Evolutionary conservation across 768 basidiomycete genomes (phyloP).

Genomic region (Austroboletus eburneus): DNA sequence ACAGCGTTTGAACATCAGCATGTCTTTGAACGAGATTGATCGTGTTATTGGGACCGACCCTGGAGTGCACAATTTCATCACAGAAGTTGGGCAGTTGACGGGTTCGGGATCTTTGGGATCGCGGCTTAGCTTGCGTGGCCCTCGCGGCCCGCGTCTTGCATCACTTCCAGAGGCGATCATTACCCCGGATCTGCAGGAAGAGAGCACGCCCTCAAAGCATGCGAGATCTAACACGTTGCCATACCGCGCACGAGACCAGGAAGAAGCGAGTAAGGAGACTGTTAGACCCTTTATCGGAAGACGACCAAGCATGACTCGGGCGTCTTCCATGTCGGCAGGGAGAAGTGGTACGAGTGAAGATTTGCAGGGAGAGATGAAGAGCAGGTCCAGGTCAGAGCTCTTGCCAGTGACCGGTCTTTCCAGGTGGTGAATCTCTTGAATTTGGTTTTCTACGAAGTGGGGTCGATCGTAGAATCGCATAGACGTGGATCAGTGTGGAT

Average conservation of each 20-base stretch:
- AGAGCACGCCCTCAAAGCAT: slow-evolving; percentile 23
- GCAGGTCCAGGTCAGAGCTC: slow-evolving; percentile 20
- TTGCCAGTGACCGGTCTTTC: slow-evolving; percentile 3
- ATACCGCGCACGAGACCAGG: slow-evolving; percentile 41
- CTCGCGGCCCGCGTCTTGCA: slow-evolving; percentile 19
- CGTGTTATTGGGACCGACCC: slow-evolving; percentile 18
- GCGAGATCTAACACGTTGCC: slow-evolving; percentile 34
- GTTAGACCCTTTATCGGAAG: slow-evolving; percentile 25
- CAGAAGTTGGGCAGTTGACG: slow-evolving; percentile 16
- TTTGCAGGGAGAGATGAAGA: slow-evolving; percentile 1
- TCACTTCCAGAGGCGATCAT: slow-evolving; percentile 13
- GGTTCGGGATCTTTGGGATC: slow-evolving; percentile 15
- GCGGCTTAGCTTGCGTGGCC: slow-evolving; percentile 15
- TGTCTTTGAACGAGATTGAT: slow-evolving; percentile 29
- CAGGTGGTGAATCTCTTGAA: neutral
- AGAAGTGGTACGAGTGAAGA: slow-evolving; percentile 7
- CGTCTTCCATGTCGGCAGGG: slow-evolving; percentile 14
- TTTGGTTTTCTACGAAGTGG: neutral
- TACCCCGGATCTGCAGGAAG: slow-evolving; percentile 11
- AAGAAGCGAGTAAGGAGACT: slow-evolving; percentile 16
- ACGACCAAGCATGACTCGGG: slow-evolving; percentile 15
- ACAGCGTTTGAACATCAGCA: slow-evolving; percentile 10
- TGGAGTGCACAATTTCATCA: slow-evolving; percentile 23
- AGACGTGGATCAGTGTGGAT: too few relatives aligned
- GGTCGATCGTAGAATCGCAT: neutral